Conservation (phyloP, 1,139 yeast genomes). For the Trichomonascaceae sp. region DNA sequence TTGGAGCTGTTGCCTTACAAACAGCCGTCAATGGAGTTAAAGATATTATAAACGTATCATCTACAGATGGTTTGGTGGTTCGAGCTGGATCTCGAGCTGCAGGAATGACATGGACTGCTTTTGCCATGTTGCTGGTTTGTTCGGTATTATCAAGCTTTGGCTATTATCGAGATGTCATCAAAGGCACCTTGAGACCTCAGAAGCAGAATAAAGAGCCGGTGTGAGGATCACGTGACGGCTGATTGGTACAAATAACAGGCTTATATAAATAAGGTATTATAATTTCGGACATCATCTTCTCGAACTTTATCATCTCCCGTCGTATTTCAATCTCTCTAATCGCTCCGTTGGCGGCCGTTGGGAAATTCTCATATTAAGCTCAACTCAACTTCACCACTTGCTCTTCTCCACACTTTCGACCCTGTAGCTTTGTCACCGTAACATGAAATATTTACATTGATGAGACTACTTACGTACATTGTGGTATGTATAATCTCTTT, state of each 20-base stretch:
- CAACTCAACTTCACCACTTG: neutral
- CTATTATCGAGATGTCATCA: neutral
- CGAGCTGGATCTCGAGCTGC: constrained; percentile 49
- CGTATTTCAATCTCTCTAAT: no score
- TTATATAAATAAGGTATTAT: no score
- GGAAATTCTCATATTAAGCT: no score
- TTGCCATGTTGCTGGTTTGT: constrained; percentile 36
- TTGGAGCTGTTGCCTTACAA: constrained; percentile 64
- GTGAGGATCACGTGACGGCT: neutral
- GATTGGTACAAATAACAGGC: no score
- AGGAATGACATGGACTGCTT: constrained; percentile 57
- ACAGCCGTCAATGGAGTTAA: constrained; percentile 49
- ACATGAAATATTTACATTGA: constrained; percentile 6
- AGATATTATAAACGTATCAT: constrained; percentile 43
- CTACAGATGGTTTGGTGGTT: constrained; percentile 45
- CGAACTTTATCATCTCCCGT: no score
- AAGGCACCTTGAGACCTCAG: neutral
- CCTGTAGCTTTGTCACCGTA: neutral
- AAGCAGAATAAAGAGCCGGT: neutral
- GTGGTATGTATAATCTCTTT: constrained; percentile 9
- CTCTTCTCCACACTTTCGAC: no score
- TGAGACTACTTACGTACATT: constrained; percentile 23
- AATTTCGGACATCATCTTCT: no score
- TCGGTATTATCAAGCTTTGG: neutral
- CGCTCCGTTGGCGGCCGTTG: no score